Evolutionary conservation across 371 early-diverging fungal species (phyloP).

Genomic region (Lichtheimia ramosa): DNA sequence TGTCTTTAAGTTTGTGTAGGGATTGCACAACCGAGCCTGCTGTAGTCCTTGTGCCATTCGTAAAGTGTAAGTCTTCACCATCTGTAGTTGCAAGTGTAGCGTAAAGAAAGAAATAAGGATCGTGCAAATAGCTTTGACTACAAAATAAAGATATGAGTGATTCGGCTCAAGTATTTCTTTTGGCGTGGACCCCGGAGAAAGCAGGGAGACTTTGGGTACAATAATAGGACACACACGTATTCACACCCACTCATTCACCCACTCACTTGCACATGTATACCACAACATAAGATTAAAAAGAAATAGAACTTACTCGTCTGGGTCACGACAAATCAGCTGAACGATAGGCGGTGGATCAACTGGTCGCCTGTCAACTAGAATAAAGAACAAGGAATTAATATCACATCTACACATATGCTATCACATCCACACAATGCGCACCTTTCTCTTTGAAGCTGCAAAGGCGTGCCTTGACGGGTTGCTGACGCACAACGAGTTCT

Average conservation of each 20-base stretch:
- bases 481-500: constrained; percentile 45
- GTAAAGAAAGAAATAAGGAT: constrained; percentile 42
- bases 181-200: constrained; percentile 2
- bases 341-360: constrained; percentile 54
- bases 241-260: no score
- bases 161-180: constrained; percentile 22
- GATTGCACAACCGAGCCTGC: constrained; percentile 51
- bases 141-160: constrained; percentile 7
- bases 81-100: constrained; percentile 33
- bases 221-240: neutral
- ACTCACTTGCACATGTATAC: neutral
- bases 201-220: constrained; percentile 11
- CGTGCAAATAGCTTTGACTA: constrained; percentile 24
- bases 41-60: constrained; percentile 37
- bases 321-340: constrained; percentile 22
- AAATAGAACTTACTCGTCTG: constrained; percentile 20
- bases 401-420: constrained; percentile 1
- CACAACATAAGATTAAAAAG: neutral
- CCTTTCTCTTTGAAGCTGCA: constrained; percentile 62
- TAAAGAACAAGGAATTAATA: neutral
- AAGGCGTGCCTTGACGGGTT: constrained; percentile 52
- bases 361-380: constrained; percentile 49
- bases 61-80: constrained; percentile 25
- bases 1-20: constrained; percentile 44
- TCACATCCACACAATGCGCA: constrained; percentile 3